Conservation (phyloP, 352 stramenopile genomes). For the Phytophthora pluvialis region DNA sequence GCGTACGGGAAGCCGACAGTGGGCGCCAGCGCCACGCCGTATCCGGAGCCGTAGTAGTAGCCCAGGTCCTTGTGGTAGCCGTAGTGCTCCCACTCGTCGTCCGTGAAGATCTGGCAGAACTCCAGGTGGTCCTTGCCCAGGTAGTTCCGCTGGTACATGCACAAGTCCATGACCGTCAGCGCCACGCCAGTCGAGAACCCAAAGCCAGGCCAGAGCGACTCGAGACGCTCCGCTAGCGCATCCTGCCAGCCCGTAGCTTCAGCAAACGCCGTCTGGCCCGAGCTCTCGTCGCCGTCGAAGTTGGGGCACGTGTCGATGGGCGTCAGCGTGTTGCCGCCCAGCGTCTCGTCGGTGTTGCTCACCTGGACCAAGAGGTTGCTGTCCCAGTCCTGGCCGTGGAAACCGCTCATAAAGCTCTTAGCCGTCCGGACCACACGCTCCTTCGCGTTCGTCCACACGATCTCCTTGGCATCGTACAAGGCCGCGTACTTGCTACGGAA, state of each 20-base stretch:
- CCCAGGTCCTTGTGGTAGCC: constrained; percentile 60
- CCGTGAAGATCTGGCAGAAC: constrained; percentile 60
- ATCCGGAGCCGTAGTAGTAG: constrained; percentile 64
- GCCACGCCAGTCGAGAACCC: constrained; percentile 43
- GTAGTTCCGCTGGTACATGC: constrained; percentile 64
- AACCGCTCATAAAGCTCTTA: constrained; percentile 57
- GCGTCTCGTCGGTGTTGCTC: constrained; percentile 43
- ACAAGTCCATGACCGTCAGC: constrained; percentile 60
- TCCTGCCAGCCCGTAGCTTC: constrained; percentile 36
- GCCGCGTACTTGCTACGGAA: constrained; percentile 50
- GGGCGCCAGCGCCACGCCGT: constrained; percentile 48
- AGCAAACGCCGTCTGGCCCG: constrained; percentile 39
- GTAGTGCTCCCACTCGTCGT: constrained; percentile 63
- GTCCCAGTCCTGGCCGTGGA: constrained; percentile 41
- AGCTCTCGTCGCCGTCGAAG: constrained; percentile 37
- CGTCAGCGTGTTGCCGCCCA: constrained; percentile 58
- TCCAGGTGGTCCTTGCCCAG: constrained; percentile 43
- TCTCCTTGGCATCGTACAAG: constrained; percentile 49
- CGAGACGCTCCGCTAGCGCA: constrained; percentile 35
- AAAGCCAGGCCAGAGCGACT: constrained; percentile 50
- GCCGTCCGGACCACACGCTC: constrained; percentile 62
- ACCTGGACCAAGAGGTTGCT: constrained; percentile 42
- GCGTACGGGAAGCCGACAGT: constrained; percentile 55
- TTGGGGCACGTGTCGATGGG: constrained; percentile 59
- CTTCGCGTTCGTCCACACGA: constrained; percentile 55